A percentile compares a stretch with the other conserved stretches of the same genome.
Conservation (phyloP, 495 filamentous ascomycete species). For the Neurospora pannonica region DNA sequence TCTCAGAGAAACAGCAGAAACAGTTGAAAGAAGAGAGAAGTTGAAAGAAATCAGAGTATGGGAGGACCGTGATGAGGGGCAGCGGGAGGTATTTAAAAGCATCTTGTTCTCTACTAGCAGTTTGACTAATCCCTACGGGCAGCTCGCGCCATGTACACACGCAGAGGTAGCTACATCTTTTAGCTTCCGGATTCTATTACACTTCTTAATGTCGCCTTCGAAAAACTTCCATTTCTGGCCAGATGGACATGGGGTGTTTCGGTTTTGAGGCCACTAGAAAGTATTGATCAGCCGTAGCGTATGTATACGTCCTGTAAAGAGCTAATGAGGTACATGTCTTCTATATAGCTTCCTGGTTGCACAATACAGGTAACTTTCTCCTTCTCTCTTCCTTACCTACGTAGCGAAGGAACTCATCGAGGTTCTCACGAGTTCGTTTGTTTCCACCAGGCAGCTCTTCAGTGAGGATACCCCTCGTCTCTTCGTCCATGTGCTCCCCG, state of each 20-base stretch:
- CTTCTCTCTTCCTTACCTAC: neutral
- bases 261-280: neutral
- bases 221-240: neutral
- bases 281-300: neutral
- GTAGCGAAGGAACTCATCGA: neutral
- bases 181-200: neutral
- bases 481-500: neutral
- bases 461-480: neutral
- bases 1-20: neutral
- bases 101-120: neutral
- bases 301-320: neutral
- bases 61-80: conserved; percentile 4
- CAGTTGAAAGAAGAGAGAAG: conserved; percentile 1
- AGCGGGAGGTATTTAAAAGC: conserved; percentile 9
- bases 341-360: neutral
- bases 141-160: neutral
- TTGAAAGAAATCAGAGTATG: neutral
- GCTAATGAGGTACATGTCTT: neutral
- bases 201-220: neutral
- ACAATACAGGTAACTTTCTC: neutral
- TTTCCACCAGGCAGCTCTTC: neutral
- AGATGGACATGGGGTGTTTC: neutral
- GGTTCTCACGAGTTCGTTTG: neutral
- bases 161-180: neutral
- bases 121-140: neutral